Evolutionary conservation across 352 stramenopile genomes (phyloP), one percentile per base, ranked within the genome.

Genomic region (Nothophytophthora sp.): DNA sequence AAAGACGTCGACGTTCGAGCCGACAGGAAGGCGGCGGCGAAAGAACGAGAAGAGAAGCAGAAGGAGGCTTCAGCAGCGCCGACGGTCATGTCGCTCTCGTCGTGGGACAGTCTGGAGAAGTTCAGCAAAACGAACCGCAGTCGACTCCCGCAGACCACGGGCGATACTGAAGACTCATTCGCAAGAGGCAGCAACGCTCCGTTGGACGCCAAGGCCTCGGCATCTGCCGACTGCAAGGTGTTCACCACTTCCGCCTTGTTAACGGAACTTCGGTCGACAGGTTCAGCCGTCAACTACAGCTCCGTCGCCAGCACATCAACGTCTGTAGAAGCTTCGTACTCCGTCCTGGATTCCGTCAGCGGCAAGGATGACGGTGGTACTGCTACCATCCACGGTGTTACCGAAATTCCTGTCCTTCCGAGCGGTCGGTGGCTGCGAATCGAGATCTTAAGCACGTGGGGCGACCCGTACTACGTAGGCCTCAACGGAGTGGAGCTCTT

Each of bases 401-500:
- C 27, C 16, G 53, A 62, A 7, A 86, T 95, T 27, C 87, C 86
- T 5, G 67, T 81, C 11, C 62, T 96, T 23, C 87, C 87, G 3
- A 70, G 32, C 27, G 85, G 85, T 0, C 67, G 66, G 28, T 76
- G 60, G 16, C 38, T 97, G 1, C 66, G 72, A 19, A 44, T 97
- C 4, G 71, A 94, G 30, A 91, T 97, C 25, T 32, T 96, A 3
- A 86, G 60, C 34, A 97, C 90, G 0, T 97, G 88, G 87, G 90
- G 90, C 12, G 90, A 97, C 50, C 70, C 74, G 4, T 81, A 91
- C 60, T 97, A 97, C 41, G 82, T 97, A 2, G 90, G 90, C 4
- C 62, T 97, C 1, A 96, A 91, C 35, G 90, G 90, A 1, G 73
- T 97, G 8, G 90, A 97, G 32, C 36, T 96, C 9, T 97, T 96